Conservation (phyloP, 78 protist species). For the slime mould (Dictyostelium discoideum) region dicty_2.7 NC_007088.5:4556501-4557000, state of each 20-base stretch:
- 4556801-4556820: not conserved
- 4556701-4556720: constrained; percentile 35
- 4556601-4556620: constrained; percentile 54
- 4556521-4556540: not conserved
- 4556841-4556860: not conserved
- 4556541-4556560: constrained; percentile 45
- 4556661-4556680: constrained; percentile 62
- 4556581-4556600: constrained; percentile 63
- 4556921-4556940: not conserved
- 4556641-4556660: constrained; percentile 20
- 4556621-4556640: constrained; percentile 14
- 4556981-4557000: not conserved
- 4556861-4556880: not conserved
- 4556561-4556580: constrained; percentile 79
- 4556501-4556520: not conserved
- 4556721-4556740: constrained; percentile 18
- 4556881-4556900: not conserved
- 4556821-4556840: not conserved
- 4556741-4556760: not conserved
- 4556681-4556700: constrained; percentile 47
- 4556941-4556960: constrained; percentile 7
- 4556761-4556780: not conserved
- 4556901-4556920: not conserved
- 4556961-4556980: not conserved
- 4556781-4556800: not conserved